Conservation (phyloP, 2,329 filamentous ascomycete genomes). For the Metarhizium rileyi region DNA sequence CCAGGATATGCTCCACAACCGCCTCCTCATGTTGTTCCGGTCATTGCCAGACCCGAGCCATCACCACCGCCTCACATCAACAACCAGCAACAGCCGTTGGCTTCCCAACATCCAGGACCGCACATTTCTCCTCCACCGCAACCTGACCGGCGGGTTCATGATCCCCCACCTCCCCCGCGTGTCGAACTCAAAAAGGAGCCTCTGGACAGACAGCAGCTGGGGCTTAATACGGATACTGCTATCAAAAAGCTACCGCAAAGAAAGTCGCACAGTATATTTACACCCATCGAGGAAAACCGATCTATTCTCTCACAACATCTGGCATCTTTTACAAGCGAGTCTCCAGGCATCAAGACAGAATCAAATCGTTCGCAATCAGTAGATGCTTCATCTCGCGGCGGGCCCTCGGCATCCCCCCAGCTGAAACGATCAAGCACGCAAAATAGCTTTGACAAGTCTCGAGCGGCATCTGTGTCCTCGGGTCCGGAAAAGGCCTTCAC, state of each 20-base stretch:
- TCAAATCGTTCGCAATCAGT: conserved; percentile 51
- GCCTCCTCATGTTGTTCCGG: conserved; percentile 36
- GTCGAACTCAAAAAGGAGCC: conserved; percentile 40
- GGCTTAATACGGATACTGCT: conserved; percentile 40
- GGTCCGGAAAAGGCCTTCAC: conserved; percentile 55
- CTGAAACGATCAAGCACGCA: conserved; percentile 41
- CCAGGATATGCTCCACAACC: conserved; percentile 51
- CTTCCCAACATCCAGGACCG: conserved; percentile 29
- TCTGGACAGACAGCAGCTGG: conserved; percentile 34
- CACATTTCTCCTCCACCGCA: conserved; percentile 42
- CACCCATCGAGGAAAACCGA: conserved; percentile 86
- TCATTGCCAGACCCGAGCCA: conserved; percentile 40
- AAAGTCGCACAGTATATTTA: conserved; percentile 90
- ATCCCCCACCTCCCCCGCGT: conserved; percentile 40
- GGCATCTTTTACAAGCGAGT: conserved; percentile 52
- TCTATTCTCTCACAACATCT: conserved; percentile 83
- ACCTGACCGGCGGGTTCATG: conserved; percentile 33
- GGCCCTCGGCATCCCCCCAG: conserved; percentile 46
- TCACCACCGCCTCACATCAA: conserved; percentile 52
- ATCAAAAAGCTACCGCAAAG: conserved; percentile 61
- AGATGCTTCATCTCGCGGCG: conserved; percentile 46
- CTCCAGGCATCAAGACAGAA: conserved; percentile 30
- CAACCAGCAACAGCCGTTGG: conserved; percentile 36
- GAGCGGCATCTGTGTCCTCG: conserved; percentile 46
- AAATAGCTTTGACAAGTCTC: conserved; percentile 33